These are phyloP conservation scores for Rhizopus delemar DNA, from an alignment of 371 early-diverging fungal species.

Conservation along the genomic window DNA sequence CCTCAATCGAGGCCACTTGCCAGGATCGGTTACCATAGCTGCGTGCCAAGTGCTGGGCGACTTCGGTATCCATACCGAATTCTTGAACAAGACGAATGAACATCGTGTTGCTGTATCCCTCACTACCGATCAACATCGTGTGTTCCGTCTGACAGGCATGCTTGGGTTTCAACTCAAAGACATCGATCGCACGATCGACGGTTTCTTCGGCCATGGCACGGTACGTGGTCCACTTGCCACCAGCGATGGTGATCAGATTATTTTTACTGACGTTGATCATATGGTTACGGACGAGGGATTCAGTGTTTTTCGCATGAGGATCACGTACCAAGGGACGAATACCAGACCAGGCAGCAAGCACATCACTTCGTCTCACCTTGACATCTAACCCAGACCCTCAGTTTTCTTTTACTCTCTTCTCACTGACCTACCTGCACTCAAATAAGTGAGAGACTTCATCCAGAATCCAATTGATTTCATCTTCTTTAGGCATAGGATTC, in stretches of 20 bases:
- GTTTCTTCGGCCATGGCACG: slow-evolving; percentile 99
- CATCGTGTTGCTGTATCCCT: slow-evolving; percentile 86
- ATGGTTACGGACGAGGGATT: slow-evolving; percentile 95
- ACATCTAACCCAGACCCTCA: slow-evolving; percentile 50
- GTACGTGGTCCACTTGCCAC: slow-evolving; percentile 99
- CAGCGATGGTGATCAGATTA: slow-evolving; percentile 94
- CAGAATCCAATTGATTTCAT: slow-evolving; percentile 96
- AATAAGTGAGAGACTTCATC: slow-evolving; percentile 92
- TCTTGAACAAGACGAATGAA: slow-evolving; percentile 90
- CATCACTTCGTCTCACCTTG: slow-evolving; percentile 94
- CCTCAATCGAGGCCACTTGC: slow-evolving; percentile 83
- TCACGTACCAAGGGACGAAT: slow-evolving; percentile 99
- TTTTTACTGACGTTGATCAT: slow-evolving; percentile 86
- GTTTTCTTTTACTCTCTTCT: not conserved
- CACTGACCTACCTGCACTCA: slow-evolving; percentile 60
- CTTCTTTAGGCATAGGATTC: slow-evolving; percentile 87
- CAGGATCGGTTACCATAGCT: slow-evolving; percentile 97
- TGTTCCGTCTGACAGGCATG: slow-evolving; percentile 71
- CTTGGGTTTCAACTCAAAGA: slow-evolving; percentile 62
- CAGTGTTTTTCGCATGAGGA: slow-evolving; percentile 88
- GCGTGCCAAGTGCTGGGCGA: slow-evolving; percentile 89
- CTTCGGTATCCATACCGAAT: slow-evolving; percentile 92
- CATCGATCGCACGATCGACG: slow-evolving; percentile 86
- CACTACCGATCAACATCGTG: slow-evolving; percentile 83
- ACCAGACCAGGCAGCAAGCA: slow-evolving; percentile 98